Base-by-base conservation (phyloP, 306 rosid genomes). In the Cotoneaster glaucophyllus region DNA sequence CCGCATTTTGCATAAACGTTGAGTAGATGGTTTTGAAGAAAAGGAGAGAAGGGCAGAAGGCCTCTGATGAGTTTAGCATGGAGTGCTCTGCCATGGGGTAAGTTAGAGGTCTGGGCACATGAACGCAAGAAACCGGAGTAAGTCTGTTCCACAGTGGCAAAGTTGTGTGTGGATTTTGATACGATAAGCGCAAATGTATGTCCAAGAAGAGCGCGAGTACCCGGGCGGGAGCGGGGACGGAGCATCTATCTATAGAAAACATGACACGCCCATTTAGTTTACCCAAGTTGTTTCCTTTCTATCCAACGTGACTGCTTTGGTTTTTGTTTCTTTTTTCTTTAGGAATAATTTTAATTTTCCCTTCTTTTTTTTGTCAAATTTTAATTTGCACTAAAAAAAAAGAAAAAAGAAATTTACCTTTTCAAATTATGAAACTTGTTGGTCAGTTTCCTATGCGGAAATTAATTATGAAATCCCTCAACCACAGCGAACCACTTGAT, bases 21-120 rank as follows among this genome's bases (percentile, higher is more conserved):
- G 10, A 91, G 87, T 61, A 88, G 67, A 79, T 91, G 91, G 77
- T 91, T 88, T 43, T 85, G 86, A 74, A 86, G 81, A 68, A 89
- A 91, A 50, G 83, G 79, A 17, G 93, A 79, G 8, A 74, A 56
- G 45, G 95, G 89, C 54, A 86, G 82, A 71, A 50, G 78, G 24
- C 90, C 90, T 71, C 73, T 84, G 75, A 88, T 45, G 72, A 86
- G 68, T 29, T 79, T 88, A 6, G 90, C 91, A 41, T 91, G 97
- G 71, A 86, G 74, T 62, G 89, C 88, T 78, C 82, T 85, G 80
- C 95, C 97, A 15, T 68, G 67, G 13, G 77, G 48, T 63, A 78
- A 78, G 53, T 85, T 72, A 32, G 85, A 82, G 69, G 80, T 82
- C 21, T 74, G 76, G 22, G 76, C 88, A 57, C 75, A 83, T 50